Evolutionary conservation across 495 filamentous ascomycete genomes (phyloP).

Genomic region (Penicillium psychrofluorescens): DNA sequence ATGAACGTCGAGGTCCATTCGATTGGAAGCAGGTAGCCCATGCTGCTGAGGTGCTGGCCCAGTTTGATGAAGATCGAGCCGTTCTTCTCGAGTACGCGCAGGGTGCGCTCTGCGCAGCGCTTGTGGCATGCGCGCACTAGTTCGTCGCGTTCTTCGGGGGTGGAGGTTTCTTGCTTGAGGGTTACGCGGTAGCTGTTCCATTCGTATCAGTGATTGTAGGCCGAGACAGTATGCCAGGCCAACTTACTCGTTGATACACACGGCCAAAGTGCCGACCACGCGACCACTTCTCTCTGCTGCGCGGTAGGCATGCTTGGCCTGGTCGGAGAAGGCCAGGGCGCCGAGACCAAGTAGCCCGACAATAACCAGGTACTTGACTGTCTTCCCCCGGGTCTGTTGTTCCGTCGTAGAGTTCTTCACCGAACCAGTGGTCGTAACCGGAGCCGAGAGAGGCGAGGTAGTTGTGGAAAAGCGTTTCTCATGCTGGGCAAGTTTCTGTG

Average conservation of each 20-base stretch:
- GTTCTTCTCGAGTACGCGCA: conserved; percentile 84
- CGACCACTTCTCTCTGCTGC: conserved; percentile 72
- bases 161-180: conserved; percentile 55
- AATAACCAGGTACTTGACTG: conserved; percentile 42
- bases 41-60: conserved; percentile 90
- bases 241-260: conserved; percentile 88
- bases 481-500: not conserved
- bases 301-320: conserved; percentile 63
- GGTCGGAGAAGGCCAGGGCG: conserved; percentile 61
- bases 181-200: conserved; percentile 68
- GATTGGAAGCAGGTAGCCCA: conserved; percentile 88
- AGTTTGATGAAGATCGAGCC: conserved; percentile 98
- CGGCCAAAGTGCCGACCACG: conserved; percentile 65
- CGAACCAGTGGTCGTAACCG: not conserved
- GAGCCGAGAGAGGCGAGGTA: conserved; percentile 8
- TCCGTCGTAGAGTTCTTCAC: not conserved
- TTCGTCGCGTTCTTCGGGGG: conserved; percentile 52
- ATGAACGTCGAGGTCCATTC: conserved; percentile 98
- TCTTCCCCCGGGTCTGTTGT: conserved; percentile 19
- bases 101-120: conserved; percentile 82
- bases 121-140: conserved; percentile 82
- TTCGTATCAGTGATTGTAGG: not conserved
- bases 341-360: conserved; percentile 47
- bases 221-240: not conserved
- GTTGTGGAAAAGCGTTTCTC: conserved; percentile 10